A percentile compares a stretch with the other conserved stretches of the same genome.
These are phyloP conservation scores for Glonium stellatum DNA, from an alignment of 495 filamentous ascomycete genomes.

Conservation along the genomic window DNA sequence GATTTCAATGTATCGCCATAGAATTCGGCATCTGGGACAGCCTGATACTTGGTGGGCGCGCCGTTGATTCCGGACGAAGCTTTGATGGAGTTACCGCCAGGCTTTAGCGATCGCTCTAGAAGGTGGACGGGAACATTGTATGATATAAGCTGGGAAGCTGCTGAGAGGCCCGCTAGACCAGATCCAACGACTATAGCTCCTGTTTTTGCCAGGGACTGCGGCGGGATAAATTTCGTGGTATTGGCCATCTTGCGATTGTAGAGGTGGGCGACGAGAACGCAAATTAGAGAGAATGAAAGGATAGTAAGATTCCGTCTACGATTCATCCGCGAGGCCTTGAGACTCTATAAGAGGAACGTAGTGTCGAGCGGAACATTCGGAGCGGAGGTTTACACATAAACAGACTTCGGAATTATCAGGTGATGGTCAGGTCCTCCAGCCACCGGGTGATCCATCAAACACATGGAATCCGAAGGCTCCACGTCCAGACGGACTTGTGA, in stretches of 20 bases:
- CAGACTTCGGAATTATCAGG: slow-evolving; percentile 9
- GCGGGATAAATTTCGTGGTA: background rate
- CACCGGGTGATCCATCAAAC: too few relatives aligned
- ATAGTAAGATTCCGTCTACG: slow-evolving; percentile 9
- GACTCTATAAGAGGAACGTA: background rate
- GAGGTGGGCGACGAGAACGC: slow-evolving; percentile 1
- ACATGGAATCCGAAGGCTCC: too few relatives aligned
- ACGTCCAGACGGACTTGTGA: too few relatives aligned
- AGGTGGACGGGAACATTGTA: slow-evolving; percentile 43
- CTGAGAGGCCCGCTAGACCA: slow-evolving; percentile 47
- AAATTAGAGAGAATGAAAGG: slow-evolving; percentile 1
- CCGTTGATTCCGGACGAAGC: slow-evolving; percentile 59
- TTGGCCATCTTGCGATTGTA: slow-evolving; percentile 4
- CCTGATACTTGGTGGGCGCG: slow-evolving; percentile 47
- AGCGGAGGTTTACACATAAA: background rate
- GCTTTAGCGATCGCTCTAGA: slow-evolving; percentile 49
- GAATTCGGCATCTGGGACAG: slow-evolving; percentile 38
- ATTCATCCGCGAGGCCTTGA: slow-evolving; percentile 2
- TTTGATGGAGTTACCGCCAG: slow-evolving; percentile 58
- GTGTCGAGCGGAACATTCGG: background rate
- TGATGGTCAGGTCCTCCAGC: slow-evolving; percentile 9
- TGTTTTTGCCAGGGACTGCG: background rate
- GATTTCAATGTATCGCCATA: slow-evolving; percentile 49
- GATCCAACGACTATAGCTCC: slow-evolving; percentile 46
- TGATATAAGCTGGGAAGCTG: slow-evolving; percentile 42